Percentiles rank a stretch among this genome's conserved stretches.
These are phyloP conservation scores for Adiantum capillusveneris DNA, from an alignment of 75 land plant species.

Conservation along the genomic window DNA sequence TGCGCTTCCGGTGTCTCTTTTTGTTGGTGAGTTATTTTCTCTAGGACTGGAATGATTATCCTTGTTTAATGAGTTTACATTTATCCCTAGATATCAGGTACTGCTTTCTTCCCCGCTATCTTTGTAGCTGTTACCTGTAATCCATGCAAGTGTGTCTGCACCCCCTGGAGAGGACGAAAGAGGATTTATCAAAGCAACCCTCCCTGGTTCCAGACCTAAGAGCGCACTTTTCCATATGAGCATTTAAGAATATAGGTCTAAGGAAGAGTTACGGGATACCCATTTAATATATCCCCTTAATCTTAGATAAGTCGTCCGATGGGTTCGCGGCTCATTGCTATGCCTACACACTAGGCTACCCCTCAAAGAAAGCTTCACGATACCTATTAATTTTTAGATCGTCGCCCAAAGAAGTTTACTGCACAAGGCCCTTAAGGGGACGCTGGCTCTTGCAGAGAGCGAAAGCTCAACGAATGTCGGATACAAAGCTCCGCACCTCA, in stretches of 20 bases:
- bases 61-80: no score
- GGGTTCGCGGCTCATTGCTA: conserved; percentile 18
- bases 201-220: conserved; percentile 21
- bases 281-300: conserved; percentile 20
- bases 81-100: conserved; percentile 16
- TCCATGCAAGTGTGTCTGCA: conserved; percentile 15
- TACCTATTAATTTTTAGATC: conserved; percentile 11
- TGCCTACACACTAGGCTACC: conserved; percentile 26
- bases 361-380: conserved; percentile 19
- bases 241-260: conserved; percentile 18
- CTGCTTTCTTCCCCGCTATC: conserved; percentile 8
- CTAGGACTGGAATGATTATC: no score
- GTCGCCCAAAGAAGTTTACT: conserved; percentile 20
- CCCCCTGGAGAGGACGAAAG: conserved; percentile 11
- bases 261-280: conserved; percentile 9
- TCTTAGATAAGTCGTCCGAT: conserved; percentile 24
- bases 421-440: conserved; percentile 10
- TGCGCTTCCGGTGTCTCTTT: no score
- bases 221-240: conserved; percentile 25
- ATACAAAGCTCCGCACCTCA: conserved; percentile 31
- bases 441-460: conserved; percentile 18
- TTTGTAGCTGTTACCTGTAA: conserved; percentile 10
- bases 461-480: conserved; percentile 26
- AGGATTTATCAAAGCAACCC: conserved; percentile 11
- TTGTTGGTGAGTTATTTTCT: no score